These are phyloP conservation scores for Nowakowskiella sp. DNA, from an alignment of 192 early-diverging fungal species.

Conservation along the genomic window DNA sequence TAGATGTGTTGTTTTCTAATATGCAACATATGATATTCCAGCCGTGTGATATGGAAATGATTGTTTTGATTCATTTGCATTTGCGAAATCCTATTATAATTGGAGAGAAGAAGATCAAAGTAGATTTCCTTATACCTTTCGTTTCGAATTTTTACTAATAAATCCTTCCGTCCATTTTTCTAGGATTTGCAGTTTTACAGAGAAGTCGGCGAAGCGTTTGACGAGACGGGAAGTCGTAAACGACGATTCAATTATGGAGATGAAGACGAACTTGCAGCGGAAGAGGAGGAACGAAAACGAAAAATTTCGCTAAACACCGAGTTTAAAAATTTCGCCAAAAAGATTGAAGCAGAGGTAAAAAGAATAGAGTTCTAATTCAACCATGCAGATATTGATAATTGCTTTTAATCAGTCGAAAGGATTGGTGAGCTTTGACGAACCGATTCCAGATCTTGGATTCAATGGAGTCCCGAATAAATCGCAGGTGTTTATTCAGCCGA, in stretches of 20 bases:
- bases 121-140: conserved; percentile 7
- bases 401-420: too few relatives aligned
- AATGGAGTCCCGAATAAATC: conserved; percentile 87
- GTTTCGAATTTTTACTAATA: conserved; percentile 1
- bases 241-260: conserved; percentile 86
- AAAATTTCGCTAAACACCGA: conserved; percentile 82
- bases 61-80: conserved; percentile 92
- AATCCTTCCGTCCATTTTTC: background rate
- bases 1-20: conserved; percentile 94
- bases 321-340: conserved; percentile 86
- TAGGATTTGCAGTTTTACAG: conserved; percentile 97
- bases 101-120: conserved; percentile 94
- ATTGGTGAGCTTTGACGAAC: conserved; percentile 89
- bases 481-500: conserved; percentile 89
- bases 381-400: too few relatives aligned
- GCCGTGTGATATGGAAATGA: conserved; percentile 92
- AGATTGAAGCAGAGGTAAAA: conserved; percentile 70
- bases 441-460: conserved; percentile 89
- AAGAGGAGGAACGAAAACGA: conserved; percentile 88
- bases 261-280: conserved; percentile 94
- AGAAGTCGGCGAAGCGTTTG: conserved; percentile 91
- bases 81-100: conserved; percentile 96
- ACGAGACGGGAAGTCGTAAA: conserved; percentile 93
- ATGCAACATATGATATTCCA: conserved; percentile 97
- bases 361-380: background rate